Evolutionary conservation across 1,284 basidiomycete genomes (phyloP), one percentile per base, ranked within the genome.

Genomic region (Quambalaria eucalypti): DNA sequence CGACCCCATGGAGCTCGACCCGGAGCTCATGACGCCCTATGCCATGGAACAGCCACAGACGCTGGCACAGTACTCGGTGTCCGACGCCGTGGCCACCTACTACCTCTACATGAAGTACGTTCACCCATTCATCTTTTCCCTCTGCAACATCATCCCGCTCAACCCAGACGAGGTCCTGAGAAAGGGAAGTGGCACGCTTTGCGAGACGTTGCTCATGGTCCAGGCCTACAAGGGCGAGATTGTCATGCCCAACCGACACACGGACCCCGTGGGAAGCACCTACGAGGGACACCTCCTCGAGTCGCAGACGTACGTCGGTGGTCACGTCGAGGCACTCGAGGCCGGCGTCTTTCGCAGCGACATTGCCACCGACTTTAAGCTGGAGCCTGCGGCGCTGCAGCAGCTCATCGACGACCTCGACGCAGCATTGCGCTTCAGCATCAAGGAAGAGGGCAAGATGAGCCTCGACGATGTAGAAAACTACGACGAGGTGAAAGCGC

Each of bases 31-130:
- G 95, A 99, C 95, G 23, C 95, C 95, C 86, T 98, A 99, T 77
- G 95, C 95, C 0, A 82, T 90, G 73, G 95, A 98, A 72, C 90
- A 95, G 69, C 95, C 95, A 0, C 92, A 98, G 74, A 80, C 85
- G 1, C 84, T 99, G 10, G 93, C 95, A 0, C 88, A 93, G 71
- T 99, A 99, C 78, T 98, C 95, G 66, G 95, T 99, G 28, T 99
- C 95, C 75, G 95, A 99, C 81, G 95, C 95, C 1, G 95, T 98
- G 4, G 95, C 95, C 23, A 98, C 95, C 1, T 98, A 99, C 77
- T 98, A 98, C 76, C 82, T 99, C 47, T 98, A 99, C 80, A 98
- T 98, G 95, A 99, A 98, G 89, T 98, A 99, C 74, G 92, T 99
- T 10, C 92, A 98, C 73, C 95, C 95, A 0, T 99, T 99, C 82